phyloP scores from a whole-genome alignment of 2,329 filamentous ascomycete genomes.

The Mariannaea elegans region DNA sequence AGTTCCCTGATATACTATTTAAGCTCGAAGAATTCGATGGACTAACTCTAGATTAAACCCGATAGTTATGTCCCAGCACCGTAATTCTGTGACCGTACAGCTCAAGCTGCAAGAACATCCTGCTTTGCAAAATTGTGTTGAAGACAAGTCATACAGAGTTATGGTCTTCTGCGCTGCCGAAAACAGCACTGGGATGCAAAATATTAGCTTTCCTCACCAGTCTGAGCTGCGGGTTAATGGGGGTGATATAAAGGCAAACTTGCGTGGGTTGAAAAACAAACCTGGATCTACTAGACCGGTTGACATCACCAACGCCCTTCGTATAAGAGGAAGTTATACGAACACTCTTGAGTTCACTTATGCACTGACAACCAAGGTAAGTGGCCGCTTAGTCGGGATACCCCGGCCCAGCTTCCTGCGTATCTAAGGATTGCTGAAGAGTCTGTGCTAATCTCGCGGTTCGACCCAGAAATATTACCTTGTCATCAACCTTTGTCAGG shows the following conservation, averaged over 20 bases:
- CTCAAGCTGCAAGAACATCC: slow-evolving; percentile 61
- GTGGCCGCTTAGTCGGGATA: slow-evolving; percentile 40
- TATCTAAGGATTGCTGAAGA: slow-evolving; percentile 13
- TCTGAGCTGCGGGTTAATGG: slow-evolving; percentile 92
- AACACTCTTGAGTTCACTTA: slow-evolving; percentile 90
- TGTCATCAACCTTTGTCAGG: slow-evolving; percentile 78
- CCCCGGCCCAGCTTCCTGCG: slow-evolving; percentile 27
- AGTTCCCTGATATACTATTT: slow-evolving; percentile 37
- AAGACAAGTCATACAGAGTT: slow-evolving; percentile 71
- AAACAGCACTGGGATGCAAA: slow-evolving; percentile 67
- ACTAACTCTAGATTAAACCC: neutral
- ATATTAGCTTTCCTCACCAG: slow-evolving; percentile 90
- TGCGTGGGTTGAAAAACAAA: slow-evolving; percentile 94
- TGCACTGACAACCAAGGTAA: slow-evolving; percentile 87
- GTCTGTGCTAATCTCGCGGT: slow-evolving; percentile 25
- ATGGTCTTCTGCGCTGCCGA: slow-evolving; percentile 86
- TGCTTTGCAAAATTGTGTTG: slow-evolving; percentile 62
- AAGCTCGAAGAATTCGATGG: neutral
- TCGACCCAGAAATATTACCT: slow-evolving; percentile 73
- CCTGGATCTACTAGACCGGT: slow-evolving; percentile 93
- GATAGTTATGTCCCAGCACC: slow-evolving; percentile 64
- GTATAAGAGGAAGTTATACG: slow-evolving; percentile 73
- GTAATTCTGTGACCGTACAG: slow-evolving; percentile 56
- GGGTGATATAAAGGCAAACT: slow-evolving; percentile 89
- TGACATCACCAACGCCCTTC: slow-evolving; percentile 83